Base-by-base conservation (phyloP, 148 eudicot species). In the Arbutus unedo region DNA sequence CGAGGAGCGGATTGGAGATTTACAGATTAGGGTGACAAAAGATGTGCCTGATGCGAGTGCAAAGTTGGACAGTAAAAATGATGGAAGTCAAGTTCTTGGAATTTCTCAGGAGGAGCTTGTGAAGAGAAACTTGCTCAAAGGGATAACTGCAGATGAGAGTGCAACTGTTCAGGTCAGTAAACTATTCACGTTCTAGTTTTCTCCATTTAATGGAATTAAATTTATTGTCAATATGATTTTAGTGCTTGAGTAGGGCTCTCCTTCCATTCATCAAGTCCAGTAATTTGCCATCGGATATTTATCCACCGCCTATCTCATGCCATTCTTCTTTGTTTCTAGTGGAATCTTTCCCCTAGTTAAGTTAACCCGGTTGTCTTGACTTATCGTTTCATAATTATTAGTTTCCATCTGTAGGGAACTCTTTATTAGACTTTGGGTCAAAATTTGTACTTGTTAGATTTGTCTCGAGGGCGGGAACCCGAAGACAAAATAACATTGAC, bases 81-180 rank as follows among this genome's bases (percentile, higher is more conserved):
- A 97, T 79, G 98, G 98, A 83, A 84, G 88, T 87, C 88, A 78
- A 77, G 95, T 98, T 78, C 89, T 93, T 76, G 98, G 94, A 76
- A 66, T 66, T 15, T 87, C 91, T 83, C 84, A 86, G 78, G 87
- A 86, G 88, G 84, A 88, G 81, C 82, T 97, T 48, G 88, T 85
- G 4, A 96, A 97, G 81, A 92, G 89, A 85, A 97, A 97, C 85
- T 85, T 97, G 60, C 90, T 97, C 38, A 97, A 97, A 92, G 99
- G 99, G 83, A 89, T 97, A 81, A 94, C 99, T 31, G 98, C 99
- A 68, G 98, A 97, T 92, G 99, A 97, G 85, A 97, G 95, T 88
- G 95, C 98, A 88, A 96, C 99, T 85, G 97, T 97, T 66, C 99
- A 94, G 91, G 99, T 97, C 14, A 48, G 81, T 82, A 23, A 48